phyloP scores from a whole-genome alignment of 805 yeast genomes.

The Wilhelminamyces savonicus region DNA sequence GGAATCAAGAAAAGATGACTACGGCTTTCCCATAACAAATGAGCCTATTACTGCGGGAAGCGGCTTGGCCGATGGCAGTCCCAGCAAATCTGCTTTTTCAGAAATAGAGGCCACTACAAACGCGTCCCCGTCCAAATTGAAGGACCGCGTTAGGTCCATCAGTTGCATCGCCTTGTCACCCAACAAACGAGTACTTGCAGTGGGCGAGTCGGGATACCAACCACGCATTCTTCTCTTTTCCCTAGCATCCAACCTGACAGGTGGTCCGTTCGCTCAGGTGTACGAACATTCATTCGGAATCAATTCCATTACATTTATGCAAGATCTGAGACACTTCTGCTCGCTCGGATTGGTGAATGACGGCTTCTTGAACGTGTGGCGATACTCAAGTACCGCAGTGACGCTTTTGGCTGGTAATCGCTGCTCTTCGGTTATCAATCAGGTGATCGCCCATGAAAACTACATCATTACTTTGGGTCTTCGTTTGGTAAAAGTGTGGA shows the following conservation, averaged over 20 bases:
- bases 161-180: constrained; percentile 56
- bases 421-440: constrained; percentile 55
- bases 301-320: constrained; percentile 47
- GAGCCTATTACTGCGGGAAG: too few species aligned
- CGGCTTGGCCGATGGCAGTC: too few species aligned
- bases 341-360: constrained; percentile 66
- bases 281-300: constrained; percentile 66
- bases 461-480: constrained; percentile 52
- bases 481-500: constrained; percentile 61
- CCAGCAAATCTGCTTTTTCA: too few species aligned
- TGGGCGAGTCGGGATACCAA: constrained; percentile 66
- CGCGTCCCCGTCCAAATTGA: constrained; percentile 22
- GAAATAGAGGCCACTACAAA: too few species aligned
- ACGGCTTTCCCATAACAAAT: too few species aligned
- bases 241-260: constrained; percentile 41
- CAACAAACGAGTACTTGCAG: constrained; percentile 47
- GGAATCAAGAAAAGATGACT: constrained; percentile 6
- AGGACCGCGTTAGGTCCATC: constrained; percentile 44
- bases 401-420: constrained; percentile 47
- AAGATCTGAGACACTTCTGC: constrained; percentile 48
- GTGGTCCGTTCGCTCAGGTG: constrained; percentile 46
- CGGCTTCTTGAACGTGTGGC: constrained; percentile 64
- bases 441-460: constrained; percentile 49
- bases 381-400: constrained; percentile 13
- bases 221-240: constrained; percentile 62